A percentile compares a stretch with the other conserved stretches of the same genome.
Evolutionary conservation across 2,329 filamentous ascomycete genomes (phyloP).

Genomic region (Aspergillus tubingensis): DNA sequence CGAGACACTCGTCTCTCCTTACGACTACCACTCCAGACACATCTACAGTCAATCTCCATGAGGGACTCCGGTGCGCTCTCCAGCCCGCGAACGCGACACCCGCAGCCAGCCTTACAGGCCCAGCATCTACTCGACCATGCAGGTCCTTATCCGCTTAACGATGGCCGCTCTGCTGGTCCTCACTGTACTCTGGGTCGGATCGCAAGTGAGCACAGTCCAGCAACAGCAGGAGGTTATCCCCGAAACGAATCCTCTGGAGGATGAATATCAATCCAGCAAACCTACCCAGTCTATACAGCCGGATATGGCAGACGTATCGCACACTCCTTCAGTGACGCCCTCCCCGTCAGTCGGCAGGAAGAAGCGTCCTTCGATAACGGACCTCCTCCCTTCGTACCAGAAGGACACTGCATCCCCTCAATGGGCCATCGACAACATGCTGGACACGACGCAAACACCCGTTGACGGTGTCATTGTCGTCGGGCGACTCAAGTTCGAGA

Average conservation of each 20-base stretch:
- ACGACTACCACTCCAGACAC: no score
- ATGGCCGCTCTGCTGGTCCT: slow-evolving; percentile 15
- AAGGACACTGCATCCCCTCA: background rate
- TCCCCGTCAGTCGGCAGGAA: background rate
- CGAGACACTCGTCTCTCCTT: no score
- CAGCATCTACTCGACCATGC: background rate
- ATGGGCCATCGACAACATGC: slow-evolving; percentile 3
- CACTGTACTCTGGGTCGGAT: slow-evolving; percentile 22
- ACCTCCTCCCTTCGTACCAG: slow-evolving; percentile 8
- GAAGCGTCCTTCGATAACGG: slow-evolving; percentile 7
- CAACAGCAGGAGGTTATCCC: background rate
- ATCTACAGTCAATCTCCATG: background rate
- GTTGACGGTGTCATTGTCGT: slow-evolving; percentile 36
- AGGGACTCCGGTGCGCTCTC: background rate
- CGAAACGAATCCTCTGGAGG: background rate
- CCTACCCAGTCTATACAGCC: slow-evolving; percentile 1
- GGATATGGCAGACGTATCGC: background rate
- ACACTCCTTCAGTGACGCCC: slow-evolving; percentile 7
- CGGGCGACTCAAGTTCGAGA: slow-evolving; percentile 44
- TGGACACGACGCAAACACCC: slow-evolving; percentile 15
- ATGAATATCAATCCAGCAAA: slow-evolving; percentile 3
- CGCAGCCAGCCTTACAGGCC: background rate
- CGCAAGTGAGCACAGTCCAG: slow-evolving; percentile 20
- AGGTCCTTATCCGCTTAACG: slow-evolving; percentile 3
- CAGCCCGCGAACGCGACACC: background rate